These are phyloP conservation scores for Bruguiera gymnorhiza DNA, from an alignment of 345 rosid genomes.

Conservation along the genomic window DNA sequence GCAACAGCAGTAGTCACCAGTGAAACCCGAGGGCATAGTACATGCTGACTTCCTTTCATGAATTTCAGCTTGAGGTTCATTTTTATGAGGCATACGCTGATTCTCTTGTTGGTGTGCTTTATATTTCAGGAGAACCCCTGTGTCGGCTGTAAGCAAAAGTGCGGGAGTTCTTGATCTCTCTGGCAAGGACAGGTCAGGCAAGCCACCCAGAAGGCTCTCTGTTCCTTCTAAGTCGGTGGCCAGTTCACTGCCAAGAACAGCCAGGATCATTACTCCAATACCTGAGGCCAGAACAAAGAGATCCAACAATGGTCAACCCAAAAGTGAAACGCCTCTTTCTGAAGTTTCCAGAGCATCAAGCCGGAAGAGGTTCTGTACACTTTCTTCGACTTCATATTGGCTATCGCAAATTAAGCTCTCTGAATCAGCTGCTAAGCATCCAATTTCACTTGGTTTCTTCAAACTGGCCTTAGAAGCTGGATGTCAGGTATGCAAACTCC, in stretches of 20 bases:
- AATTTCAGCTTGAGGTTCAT: too few species aligned
- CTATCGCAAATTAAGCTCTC: constrained; percentile 67
- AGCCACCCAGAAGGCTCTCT: constrained; percentile 83
- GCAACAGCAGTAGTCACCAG: too few species aligned
- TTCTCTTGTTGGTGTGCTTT: too few species aligned
- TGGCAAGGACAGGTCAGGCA: constrained; percentile 58
- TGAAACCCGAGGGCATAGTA: too few species aligned
- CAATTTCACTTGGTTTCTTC: constrained; percentile 79
- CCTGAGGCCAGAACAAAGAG: constrained; percentile 55
- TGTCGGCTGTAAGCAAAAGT: constrained; percentile 65
- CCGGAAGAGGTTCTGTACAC: constrained; percentile 43
- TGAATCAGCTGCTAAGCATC: constrained; percentile 69
- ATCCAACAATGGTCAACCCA: constrained; percentile 31
- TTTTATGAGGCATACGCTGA: too few species aligned
- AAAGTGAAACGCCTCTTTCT: constrained; percentile 52
- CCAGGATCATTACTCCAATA: constrained; percentile 47
- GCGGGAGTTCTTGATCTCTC: constrained; percentile 66
- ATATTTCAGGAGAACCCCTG: constrained; percentile 40
- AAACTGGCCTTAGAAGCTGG: constrained; percentile 84
- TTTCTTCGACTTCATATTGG: constrained; percentile 72
- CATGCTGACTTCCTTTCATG: too few species aligned
- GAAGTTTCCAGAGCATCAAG: constrained; percentile 44
- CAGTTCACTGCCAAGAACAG: constrained; percentile 32
- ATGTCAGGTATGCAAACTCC: constrained; percentile 52
- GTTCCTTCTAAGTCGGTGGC: constrained; percentile 52